Evolutionary conservation across 2,329 filamentous ascomycete species (phyloP), one percentile per base, ranked within the genome.

Genomic region (Trichoderma sp.): DNA sequence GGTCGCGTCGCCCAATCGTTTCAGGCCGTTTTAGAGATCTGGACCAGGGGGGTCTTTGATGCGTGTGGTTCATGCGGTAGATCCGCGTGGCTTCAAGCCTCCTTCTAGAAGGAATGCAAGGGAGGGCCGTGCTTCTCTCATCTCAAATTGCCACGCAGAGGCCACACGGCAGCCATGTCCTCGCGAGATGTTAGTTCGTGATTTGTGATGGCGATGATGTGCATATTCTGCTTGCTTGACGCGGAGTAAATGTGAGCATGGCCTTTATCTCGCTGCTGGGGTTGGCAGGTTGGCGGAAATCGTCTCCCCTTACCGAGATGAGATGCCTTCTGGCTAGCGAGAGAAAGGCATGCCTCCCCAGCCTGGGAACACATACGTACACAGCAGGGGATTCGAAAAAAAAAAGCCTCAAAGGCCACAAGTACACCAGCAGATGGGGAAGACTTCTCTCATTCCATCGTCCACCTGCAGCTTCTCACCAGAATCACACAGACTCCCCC

Each of bases 1-100:
- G 39, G 54, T 37, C 30, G 63, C 30, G 39, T 56, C 24, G 52
- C 54, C 63, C 63, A 66, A 66, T 66, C 63, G 63, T 66, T 59
- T 66, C 63, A 51, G 54, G 16, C 63, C 51, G 32, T 59, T 51
- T 43, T 59, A 28, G 28, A 66, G 63, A 66, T 66, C 63, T 34
- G 54, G 39, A 26, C 63, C 63, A 59, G 63, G 63, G 26, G 63
- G 37, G 37, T 46, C 39, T 39, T 59, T 66, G 18, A 66, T 59
- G 63, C 63, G 63, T 21, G 60, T 64, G 60, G 49, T 64, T 64
- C 49, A 64, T 64, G 60, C 54, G 54, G 54, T 43, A 66, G 63
- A 66, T 66, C 63, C 39, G 63, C 28, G 54, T 58, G 28, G 26
- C 39, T 66, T 66, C 54, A 43, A 51, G 54, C 39, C 37, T 58